These are phyloP conservation scores for Parmales sp. DNA, from an alignment of 108 stramenopile species.

Conservation along the genomic window DNA sequence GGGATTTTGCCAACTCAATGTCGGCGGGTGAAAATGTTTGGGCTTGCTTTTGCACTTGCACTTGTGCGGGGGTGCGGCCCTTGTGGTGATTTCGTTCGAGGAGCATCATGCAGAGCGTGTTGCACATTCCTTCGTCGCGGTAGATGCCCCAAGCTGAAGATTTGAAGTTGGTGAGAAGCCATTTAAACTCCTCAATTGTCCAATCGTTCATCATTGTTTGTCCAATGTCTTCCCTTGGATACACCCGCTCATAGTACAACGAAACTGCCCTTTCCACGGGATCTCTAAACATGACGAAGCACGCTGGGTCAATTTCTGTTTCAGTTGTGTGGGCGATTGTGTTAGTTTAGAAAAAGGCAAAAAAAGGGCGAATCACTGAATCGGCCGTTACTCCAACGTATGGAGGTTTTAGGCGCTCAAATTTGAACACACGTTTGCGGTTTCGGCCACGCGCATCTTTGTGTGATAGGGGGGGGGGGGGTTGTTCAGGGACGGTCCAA, in stretches of 20 bases:
- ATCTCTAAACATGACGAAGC: conserved; percentile 15
- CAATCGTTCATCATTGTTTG: conserved; percentile 5
- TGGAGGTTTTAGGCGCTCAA: no score
- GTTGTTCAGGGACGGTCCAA: no score
- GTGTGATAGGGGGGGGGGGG: no score
- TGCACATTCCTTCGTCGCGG: conserved; percentile 18
- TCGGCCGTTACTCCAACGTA: no score
- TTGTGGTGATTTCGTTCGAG: conserved; percentile 11
- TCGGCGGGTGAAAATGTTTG: neutral
- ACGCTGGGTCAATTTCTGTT: neutral
- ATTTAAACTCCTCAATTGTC: neutral
- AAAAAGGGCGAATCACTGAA: no score
- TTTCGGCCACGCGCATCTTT: no score
- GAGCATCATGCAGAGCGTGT: conserved; percentile 11
- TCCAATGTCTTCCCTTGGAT: conserved; percentile 8
- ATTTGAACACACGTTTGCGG: no score
- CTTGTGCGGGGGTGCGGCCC: neutral
- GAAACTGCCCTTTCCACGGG: conserved; percentile 19
- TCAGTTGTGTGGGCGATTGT: neutral
- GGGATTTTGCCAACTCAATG: neutral
- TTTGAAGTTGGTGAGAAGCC: neutral
- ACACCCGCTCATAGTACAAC: conserved; percentile 20
- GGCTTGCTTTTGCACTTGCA: neutral
- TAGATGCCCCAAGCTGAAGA: neutral
- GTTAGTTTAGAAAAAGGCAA: neutral